Percentiles rank a stretch among this genome's conserved stretches.
These are phyloP conservation scores for Chytriomyces sp. DNA, from an alignment of 192 early-diverging fungal species.

Conservation along the genomic window DNA sequence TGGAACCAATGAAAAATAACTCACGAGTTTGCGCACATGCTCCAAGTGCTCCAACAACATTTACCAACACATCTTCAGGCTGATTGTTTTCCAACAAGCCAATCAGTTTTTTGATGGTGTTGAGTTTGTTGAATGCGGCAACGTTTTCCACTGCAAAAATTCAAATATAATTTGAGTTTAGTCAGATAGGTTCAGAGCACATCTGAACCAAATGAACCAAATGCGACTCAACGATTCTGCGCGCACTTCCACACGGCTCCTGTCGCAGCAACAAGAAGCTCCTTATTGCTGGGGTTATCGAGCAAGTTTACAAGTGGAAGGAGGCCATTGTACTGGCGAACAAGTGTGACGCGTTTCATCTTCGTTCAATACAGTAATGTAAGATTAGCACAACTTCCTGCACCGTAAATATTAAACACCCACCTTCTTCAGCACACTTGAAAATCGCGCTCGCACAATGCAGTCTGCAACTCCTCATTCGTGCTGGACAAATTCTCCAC, in stretches of 20 bases:
- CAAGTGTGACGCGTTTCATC: conserved; percentile 64
- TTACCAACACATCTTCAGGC: conserved; percentile 71
- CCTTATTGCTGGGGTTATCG: conserved; percentile 65
- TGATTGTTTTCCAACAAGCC: conserved; percentile 67
- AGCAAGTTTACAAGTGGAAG: conserved; percentile 61
- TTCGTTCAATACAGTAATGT: conserved; percentile 28
- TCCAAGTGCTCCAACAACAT: conserved; percentile 68
- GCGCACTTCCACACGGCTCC: conserved; percentile 74
- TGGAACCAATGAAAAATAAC: conserved; percentile 8
- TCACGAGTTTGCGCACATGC: conserved; percentile 67
- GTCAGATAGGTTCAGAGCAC: background rate
- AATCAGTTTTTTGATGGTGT: conserved; percentile 71
- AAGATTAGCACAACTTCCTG: background rate
- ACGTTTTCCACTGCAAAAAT: conserved; percentile 62
- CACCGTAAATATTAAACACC: background rate
- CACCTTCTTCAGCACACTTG: conserved; percentile 71
- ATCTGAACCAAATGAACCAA: background rate
- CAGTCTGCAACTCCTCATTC: conserved; percentile 66
- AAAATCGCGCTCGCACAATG: conserved; percentile 70
- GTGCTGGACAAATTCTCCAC: conserved; percentile 65
- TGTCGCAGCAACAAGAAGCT: conserved; percentile 68
- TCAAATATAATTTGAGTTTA: conserved; percentile 3
- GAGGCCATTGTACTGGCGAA: conserved; percentile 60
- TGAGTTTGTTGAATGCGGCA: conserved; percentile 65
- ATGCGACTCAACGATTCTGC: conserved; percentile 56